A percentile compares a stretch with the other conserved stretches of the same genome.
Evolutionary conservation across 257 asterid species (phyloP).

Genomic region (Solanum habrochaites): DNA sequence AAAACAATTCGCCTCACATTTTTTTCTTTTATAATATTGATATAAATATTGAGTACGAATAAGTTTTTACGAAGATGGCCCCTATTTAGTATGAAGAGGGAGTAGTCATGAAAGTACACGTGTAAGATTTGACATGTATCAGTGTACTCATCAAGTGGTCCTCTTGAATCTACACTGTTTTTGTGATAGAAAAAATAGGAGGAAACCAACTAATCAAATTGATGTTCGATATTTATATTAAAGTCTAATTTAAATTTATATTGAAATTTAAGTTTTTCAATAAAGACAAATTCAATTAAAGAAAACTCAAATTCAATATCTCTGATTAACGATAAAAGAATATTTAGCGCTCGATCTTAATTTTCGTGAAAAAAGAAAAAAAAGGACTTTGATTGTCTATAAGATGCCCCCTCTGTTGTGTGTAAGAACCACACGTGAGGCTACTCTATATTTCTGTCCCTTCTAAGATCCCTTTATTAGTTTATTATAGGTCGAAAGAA

Average conservation of each 20-base stretch:
- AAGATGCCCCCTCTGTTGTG: background rate
- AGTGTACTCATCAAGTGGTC: background rate
- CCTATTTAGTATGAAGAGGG: background rate
- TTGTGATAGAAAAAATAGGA: background rate
- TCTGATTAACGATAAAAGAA: fast-evolving
- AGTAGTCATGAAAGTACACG: background rate
- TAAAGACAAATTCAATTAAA: too few species aligned
- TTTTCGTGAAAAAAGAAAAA: background rate
- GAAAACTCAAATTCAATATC: too few species aligned
- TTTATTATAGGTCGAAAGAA: background rate
- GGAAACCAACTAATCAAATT: fast-evolving
- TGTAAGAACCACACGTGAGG: slow-evolving; percentile 9
- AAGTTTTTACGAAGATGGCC: background rate
- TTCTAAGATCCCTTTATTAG: background rate
- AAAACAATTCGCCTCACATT: fast-evolving
- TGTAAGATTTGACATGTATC: slow-evolving; percentile 10
- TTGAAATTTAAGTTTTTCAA: fast-evolving
- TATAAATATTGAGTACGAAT: background rate
- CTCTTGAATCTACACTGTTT: background rate
- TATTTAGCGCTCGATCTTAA: fast-evolving
- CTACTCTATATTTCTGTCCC: background rate
- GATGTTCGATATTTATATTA: too few species aligned
- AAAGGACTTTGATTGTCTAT: background rate
- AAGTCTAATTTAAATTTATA: fast-evolving
- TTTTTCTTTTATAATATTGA: fast-evolving